Evolutionary conservation across 202 grass and related monocot species (phyloP), one percentile per base, ranked within the genome.

Genomic region (Musa balbisiana): DNA sequence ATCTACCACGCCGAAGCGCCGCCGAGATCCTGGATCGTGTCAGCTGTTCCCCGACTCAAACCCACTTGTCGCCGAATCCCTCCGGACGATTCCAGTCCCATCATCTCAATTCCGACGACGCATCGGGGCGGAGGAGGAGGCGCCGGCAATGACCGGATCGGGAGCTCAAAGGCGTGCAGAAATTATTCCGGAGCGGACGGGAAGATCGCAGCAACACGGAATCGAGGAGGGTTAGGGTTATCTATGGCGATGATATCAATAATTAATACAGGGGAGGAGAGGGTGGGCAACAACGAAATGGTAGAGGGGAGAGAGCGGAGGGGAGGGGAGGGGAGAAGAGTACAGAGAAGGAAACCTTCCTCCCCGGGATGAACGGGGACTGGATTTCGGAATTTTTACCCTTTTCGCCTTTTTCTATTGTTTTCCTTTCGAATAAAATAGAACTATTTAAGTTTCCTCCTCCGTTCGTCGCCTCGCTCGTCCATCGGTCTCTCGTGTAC

Each of bases 41-140:
- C 67, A 60, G 73, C 25, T 60, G 4, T 56, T 60, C 2, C 29
- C 55, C 26, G 21, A 75, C 16, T 17, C 23, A 23, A 56, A 3
- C 51, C 53, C 17, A 21, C 72, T 9, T 51, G 67, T 27, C 24
- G 25, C 51, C 73, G 16, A 60, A 21, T 60, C 22, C 17, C 14
- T 29, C 73, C 73, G 55, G 73, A 75, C 43, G 73, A 75, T 60
- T 62, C 55, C 2, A 15, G 73, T n/a, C 24, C 54, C 54, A 75
- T 75, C 54, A 43, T 11, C 23, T 59, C 52, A 55, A 17, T 74
- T 43, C 9, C 10, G 14, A 29, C 24, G 25, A 6, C 2, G 24
- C 72, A 74, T 74, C 72, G 72, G 26, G 27, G 14, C 53, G 55
- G 55, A 10, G 1, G 16, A 12, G 17, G 33, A n/a, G 9, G 49